phyloP scores from a whole-genome alignment of 2,329 filamentous ascomycete genomes.

The Aureobasidium pullulans region DNA sequence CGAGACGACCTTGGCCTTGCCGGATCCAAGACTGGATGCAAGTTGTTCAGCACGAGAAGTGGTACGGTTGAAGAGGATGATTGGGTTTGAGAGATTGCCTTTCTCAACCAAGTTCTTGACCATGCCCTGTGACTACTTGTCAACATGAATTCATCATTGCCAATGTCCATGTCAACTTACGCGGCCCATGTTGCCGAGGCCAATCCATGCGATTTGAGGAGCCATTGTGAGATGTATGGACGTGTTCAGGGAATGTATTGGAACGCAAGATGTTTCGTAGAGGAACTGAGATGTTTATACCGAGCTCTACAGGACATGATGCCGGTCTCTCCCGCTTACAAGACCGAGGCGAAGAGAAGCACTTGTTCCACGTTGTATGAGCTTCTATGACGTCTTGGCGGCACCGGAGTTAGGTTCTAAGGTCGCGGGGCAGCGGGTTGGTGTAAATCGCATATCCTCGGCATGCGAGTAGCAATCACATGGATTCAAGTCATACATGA shows the following conservation, averaged over 20 bases:
- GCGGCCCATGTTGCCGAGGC: slow-evolving; percentile 81
- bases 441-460: not conserved
- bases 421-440: not conserved
- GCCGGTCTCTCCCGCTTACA: not conserved
- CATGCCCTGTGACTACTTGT: slow-evolving; percentile 56
- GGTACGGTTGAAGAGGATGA: slow-evolving; percentile 78
- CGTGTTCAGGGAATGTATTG: not conserved
- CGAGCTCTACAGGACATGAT: not conserved
- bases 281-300: not conserved
- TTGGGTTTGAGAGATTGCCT: slow-evolving; percentile 59
- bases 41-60: slow-evolving; percentile 57
- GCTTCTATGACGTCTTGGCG: slow-evolving; percentile 15
- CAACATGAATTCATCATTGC: not conserved
- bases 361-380: not conserved
- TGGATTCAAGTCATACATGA: not conserved
- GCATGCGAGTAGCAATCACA: not conserved
- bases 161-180: slow-evolving; percentile 34
- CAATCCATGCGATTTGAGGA: slow-evolving; percentile 64
- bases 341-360: not conserved
- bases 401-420: not conserved
- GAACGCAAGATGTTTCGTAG: not conserved
- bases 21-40: slow-evolving; percentile 50
- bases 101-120: slow-evolving; percentile 76
- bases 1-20: slow-evolving; percentile 57
- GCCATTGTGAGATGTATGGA: slow-evolving; percentile 25